Evolutionary conservation across 345 rosid species (phyloP).

Genomic region (Nasturtium officinale): DNA sequence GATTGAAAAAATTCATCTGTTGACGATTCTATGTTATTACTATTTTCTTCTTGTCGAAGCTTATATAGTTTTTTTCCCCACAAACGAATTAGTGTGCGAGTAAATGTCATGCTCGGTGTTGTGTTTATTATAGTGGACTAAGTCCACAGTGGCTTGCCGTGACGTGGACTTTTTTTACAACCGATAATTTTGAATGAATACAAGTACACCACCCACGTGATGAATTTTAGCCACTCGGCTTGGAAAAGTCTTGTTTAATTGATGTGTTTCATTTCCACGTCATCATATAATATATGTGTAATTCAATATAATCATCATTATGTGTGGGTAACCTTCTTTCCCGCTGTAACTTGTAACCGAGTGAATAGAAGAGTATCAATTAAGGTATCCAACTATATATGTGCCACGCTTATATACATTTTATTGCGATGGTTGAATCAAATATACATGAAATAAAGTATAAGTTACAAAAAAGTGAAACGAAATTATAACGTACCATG

Average conservation of each 20-base stretch:
- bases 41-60: slow-evolving; percentile 12
- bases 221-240: slow-evolving; percentile 12
- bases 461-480: background rate
- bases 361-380: slow-evolving; percentile 8
- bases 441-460: background rate
- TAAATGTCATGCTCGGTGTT: slow-evolving; percentile 1
- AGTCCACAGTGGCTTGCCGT: slow-evolving; percentile 29
- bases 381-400: background rate
- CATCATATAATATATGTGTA: background rate
- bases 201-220: slow-evolving; percentile 5
- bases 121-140: slow-evolving; percentile 11
- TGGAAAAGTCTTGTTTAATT: slow-evolving; percentile 14
- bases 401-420: background rate
- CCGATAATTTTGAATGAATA: background rate
- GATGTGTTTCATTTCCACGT: slow-evolving; percentile 34
- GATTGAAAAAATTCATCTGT: slow-evolving; percentile 70
- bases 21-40: slow-evolving; percentile 4
- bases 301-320: background rate
- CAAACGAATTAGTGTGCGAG: slow-evolving; percentile 1
- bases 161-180: slow-evolving; percentile 27
- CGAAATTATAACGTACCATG: background rate
- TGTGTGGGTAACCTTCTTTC: slow-evolving; percentile 15
- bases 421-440: background rate
- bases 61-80: background rate
- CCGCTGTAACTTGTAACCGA: slow-evolving; percentile 21